Evolutionary conservation across 768 basidiomycete species (phyloP), one percentile per base, ranked within the genome.

Genomic region (Hygrophoropsis aurantiaca): DNA sequence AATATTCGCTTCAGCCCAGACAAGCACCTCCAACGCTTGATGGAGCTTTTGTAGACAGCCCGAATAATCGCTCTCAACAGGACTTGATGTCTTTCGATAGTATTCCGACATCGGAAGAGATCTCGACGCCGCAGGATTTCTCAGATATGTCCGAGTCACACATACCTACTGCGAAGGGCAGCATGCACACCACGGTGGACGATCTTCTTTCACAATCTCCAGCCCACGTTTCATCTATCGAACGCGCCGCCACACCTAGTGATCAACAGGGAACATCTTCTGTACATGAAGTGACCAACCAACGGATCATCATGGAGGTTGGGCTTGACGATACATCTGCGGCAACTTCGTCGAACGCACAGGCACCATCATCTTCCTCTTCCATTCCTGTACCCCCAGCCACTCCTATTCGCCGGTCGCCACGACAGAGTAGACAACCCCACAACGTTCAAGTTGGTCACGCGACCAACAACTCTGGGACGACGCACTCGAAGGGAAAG

Each of bases 51-150:
- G 11, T 42, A 16, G 41, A 45, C 26, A 26, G 46, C 32, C 19
- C 43, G 8, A 27, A 30, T 27, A 53, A 54, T 30, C 46, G 25
- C 24, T 54, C 55, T 4, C 58, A 60, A 43, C 61, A 47, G 11
- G 69, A 67, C 51, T 66, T 71, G 27, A 70, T 73, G 26, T 68
- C 67, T 27, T 69, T 78, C 44, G 75, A 78, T 55, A 71, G 75
- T 18, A 65, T 73, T 54, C 62, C 70, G 30, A 55, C 62, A 25
- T 55, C 57, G 30, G 50, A 58, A 46, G 49, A 52, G 48, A 34
- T 44, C 38, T 25, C 34, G n/a, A n/a, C n/a, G 39, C 49, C 19
- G 49, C 53, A 23, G 46, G 55, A n/a, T 44, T 44, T n/a, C n/a
- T n/a, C n/a, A n/a, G n/a, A n/a, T 11, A 35, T 49, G 23, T 47